A percentile compares a stretch with the other conserved stretches of the same genome.
Evolutionary conservation across 768 basidiomycete species (phyloP).

Genomic region (Tricholoma hemisulphureum): DNA sequence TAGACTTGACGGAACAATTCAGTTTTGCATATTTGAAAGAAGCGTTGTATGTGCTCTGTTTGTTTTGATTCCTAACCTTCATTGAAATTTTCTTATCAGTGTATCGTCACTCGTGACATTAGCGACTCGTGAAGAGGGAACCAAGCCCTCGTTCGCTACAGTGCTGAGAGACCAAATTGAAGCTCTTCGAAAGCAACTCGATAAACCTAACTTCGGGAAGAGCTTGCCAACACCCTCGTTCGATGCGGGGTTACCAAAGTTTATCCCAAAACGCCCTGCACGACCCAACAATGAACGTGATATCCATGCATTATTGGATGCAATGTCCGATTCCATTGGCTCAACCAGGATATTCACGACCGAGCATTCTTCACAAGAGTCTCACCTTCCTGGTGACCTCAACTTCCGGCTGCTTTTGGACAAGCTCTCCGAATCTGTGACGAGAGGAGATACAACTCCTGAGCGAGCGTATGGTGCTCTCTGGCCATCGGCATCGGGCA

Average conservation of each 20-base stretch:
- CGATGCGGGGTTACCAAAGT: not conserved
- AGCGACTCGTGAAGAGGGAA: conserved; percentile 47
- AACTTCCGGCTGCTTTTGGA: conserved; percentile 16
- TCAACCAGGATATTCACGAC: not conserved
- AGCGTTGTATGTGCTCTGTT: conserved; percentile 68
- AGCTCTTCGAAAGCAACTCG: conserved; percentile 63
- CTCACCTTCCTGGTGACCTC: conserved; percentile 1
- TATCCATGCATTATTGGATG: conserved; percentile 15
- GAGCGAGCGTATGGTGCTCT: not conserved
- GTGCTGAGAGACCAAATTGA: conserved; percentile 60
- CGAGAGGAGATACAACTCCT: not conserved
- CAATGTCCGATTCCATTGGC: conserved; percentile 4
- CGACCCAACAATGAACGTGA: conserved; percentile 12
- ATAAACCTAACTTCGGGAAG: conserved; percentile 33
- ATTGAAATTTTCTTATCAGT: conserved; percentile 35
- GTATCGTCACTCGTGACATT: conserved; percentile 72
- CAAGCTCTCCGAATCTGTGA: conserved; percentile 4
- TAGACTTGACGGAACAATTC: conserved; percentile 60
- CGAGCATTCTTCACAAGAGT: not conserved
- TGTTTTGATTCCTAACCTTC: not conserved
- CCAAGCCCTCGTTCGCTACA: conserved; percentile 49
- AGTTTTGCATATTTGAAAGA: conserved; percentile 90
- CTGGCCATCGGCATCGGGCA: not conserved
- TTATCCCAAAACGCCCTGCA: not conserved
- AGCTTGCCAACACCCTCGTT: not conserved